phyloP scores from a whole-genome alignment of 1,284 basidiomycete species.

The Heliocybe sulcata region DNA sequence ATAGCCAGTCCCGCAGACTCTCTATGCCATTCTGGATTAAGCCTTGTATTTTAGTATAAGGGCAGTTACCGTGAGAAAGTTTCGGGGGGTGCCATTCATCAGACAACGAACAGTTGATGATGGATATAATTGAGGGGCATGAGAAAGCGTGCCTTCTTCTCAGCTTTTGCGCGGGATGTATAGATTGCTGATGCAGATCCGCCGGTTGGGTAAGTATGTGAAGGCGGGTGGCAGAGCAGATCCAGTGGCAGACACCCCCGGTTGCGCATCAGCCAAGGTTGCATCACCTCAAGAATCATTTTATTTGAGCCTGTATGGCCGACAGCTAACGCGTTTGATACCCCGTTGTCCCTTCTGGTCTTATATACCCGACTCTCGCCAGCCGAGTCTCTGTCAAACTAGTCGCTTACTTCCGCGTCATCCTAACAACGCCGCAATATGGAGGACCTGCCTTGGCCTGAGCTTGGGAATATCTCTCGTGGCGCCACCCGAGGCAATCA shows the following conservation, averaged over 20 bases:
- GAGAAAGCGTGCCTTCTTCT: not conserved
- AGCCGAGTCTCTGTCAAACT: not conserved
- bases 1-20: not conserved
- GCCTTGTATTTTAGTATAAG: not conserved
- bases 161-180: not conserved
- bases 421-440: constrained; percentile 22
- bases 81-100: not conserved
- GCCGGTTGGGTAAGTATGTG: not conserved
- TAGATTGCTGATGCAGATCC: not conserved
- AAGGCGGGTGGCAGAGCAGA: not conserved
- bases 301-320: constrained; percentile 1
- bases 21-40: not conserved
- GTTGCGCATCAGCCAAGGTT: not conserved
- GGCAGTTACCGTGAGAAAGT: not conserved
- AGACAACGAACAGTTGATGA: not conserved
- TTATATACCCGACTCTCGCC: not conserved
- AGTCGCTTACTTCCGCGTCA: not conserved
- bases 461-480: constrained; percentile 73
- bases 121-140: not conserved
- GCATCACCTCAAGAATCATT: not conserved
- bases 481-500: constrained; percentile 79
- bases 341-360: not conserved
- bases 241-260: not conserved
- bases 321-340: not conserved
- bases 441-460: constrained; percentile 78